Evolutionary conservation across 495 filamentous ascomycete genomes (phyloP), one percentile per base, ranked within the genome.

Genomic region (Talaromyces thailandensis): DNA sequence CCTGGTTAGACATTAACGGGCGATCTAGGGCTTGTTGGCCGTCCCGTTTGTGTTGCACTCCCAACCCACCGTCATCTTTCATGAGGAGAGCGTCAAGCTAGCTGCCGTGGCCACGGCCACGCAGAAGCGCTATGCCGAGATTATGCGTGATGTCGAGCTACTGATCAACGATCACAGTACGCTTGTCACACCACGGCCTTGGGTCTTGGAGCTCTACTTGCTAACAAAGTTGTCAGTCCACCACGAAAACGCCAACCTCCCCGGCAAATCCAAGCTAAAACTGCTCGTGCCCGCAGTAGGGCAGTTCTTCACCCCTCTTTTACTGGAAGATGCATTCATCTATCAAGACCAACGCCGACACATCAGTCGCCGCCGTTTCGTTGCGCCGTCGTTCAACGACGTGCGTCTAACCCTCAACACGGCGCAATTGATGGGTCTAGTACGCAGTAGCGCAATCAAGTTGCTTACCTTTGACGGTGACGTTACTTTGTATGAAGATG

Each of bases 41-140:
- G 93, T 98, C 0, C 95, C 95, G 0, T 99, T 99, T 70, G 93
- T 99, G 56, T 84, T 99, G 55, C 92, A 96, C 71, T 96, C 92
- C 11, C 92, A 97, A 72, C 95, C 95, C 6, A 93, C 91, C 1
- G 89, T 90, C 16, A 81, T 90, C 31, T 91, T 89, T 64, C 84
- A 90, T 56, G 74, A 77, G 56, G 69, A 76, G 37, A 70, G 74
- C 60, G 72, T 72, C 55, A 69, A 68, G 14, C 68, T 81, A 35
- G 74, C 82, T 25, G 78, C 80, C 26, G 81, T 81, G 65, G 80
- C 82, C 37, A 82, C 75, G 37, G 82, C 89, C 52, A 77, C 83
- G 8, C 90, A 94, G 65, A 80, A 86, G 23, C 86, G 94, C 45
- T 98, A 98, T 79, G 88, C 88, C 60, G 93, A 99, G 76, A 97